phyloP scores from a whole-genome alignment of 108 stramenopile species.

The Skeletonema menzelii region DNA sequence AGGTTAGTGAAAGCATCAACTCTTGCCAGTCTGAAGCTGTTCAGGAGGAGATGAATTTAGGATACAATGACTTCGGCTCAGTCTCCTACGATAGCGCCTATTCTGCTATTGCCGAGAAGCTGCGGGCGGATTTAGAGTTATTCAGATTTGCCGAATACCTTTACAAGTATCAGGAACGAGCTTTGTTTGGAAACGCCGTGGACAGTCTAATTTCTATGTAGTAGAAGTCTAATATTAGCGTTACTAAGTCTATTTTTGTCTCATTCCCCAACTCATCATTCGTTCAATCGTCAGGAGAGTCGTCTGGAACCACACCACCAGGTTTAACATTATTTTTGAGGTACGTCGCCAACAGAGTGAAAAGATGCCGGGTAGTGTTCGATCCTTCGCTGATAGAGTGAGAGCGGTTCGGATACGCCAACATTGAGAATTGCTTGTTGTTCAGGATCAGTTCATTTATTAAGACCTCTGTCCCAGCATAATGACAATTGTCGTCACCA shows the following conservation, averaged over 20 bases:
- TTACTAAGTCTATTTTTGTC: background rate
- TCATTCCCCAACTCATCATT: background rate
- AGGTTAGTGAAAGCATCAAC: background rate
- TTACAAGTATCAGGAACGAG: slow-evolving; percentile 41
- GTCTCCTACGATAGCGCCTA: slow-evolving; percentile 4
- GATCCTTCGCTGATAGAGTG: slow-evolving; percentile 44
- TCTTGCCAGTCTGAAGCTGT: slow-evolving; percentile 11
- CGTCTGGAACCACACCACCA: background rate
- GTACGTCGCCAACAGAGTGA: slow-evolving; percentile 34
- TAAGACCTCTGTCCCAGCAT: slow-evolving; percentile 40
- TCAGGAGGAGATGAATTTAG: background rate
- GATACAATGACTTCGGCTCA: slow-evolving; percentile 8
- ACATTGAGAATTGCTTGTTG: slow-evolving; percentile 49
- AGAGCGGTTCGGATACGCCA: slow-evolving; percentile 47
- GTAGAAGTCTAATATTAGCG: background rate
- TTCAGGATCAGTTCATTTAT: slow-evolving; percentile 47
- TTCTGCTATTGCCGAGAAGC: slow-evolving; percentile 16
- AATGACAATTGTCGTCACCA: slow-evolving; percentile 48
- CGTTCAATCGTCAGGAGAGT: background rate
- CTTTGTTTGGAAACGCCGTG: slow-evolving; percentile 16
- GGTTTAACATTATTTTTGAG: slow-evolving; percentile 19
- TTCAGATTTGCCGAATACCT: slow-evolving; percentile 36
- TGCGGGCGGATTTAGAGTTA: slow-evolving; percentile 33
- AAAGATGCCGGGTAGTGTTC: slow-evolving; percentile 46
- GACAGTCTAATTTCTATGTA: background rate